Percentiles rank a stretch among this genome's conserved stretches.
phyloP scores from a whole-genome alignment of 2,329 filamentous ascomycete species.

The Macrophomina tecta region DNA sequence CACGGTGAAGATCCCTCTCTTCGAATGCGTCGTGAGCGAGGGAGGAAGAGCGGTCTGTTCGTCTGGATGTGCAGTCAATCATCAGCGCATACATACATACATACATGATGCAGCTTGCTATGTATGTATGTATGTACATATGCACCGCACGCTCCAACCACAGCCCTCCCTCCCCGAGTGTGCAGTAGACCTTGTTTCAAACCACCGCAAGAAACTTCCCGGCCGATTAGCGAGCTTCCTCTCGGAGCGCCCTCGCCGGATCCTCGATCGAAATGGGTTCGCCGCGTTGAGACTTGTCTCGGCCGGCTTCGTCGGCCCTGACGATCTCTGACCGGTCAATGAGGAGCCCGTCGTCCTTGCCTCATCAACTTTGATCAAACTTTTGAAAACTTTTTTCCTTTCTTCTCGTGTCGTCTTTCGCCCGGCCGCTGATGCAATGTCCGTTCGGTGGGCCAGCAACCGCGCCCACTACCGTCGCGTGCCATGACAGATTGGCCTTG shows the following conservation, averaged over 20 bases:
- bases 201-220: neutral
- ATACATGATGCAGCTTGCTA: too few species aligned
- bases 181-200: neutral
- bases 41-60: conserved; percentile 13
- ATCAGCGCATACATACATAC: neutral
- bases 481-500: neutral
- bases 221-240: conserved; percentile 10
- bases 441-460: too few species aligned
- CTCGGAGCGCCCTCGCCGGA: too few species aligned
- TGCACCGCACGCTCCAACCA: neutral
- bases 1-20: conserved; percentile 7
- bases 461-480: neutral
- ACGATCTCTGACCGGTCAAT: conserved; percentile 12
- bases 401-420: neutral
- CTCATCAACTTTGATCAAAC: too few species aligned
- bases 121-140: conserved; percentile 5
- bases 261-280: too few species aligned
- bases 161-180: neutral
- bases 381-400: too few species aligned
- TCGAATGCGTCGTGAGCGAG: neutral
- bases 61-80: neutral
- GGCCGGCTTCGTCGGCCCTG: conserved; percentile 12
- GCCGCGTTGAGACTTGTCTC: neutral
- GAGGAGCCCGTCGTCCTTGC: too few species aligned
- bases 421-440: too few species aligned